These are phyloP conservation scores for Pisolithus thermaeus DNA, from an alignment of 1,284 basidiomycete species.

Conservation along the genomic window DNA sequence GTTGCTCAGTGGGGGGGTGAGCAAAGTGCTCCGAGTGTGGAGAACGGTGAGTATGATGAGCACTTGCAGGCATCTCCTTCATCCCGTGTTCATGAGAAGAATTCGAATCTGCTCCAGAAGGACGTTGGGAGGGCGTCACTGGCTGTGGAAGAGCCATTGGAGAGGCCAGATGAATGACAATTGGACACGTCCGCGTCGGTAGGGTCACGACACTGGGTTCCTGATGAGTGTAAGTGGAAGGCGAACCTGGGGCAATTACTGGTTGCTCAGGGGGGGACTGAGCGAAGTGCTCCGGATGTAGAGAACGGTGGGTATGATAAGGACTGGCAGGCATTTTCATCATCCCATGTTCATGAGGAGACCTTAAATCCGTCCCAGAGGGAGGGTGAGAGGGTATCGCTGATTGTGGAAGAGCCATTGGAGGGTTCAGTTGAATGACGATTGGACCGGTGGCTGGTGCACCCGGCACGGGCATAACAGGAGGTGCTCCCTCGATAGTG, in stretches of 20 bases:
- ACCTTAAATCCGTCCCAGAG: neutral
- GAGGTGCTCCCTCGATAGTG: constrained; percentile 6
- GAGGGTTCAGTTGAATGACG: constrained; percentile 14
- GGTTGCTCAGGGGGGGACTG: neutral
- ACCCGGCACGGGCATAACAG: neutral
- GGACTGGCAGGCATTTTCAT: neutral
- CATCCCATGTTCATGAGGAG: neutral
- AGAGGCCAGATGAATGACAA: constrained; percentile 14
- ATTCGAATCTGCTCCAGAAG: neutral
- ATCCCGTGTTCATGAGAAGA: neutral
- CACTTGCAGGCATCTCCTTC: neutral
- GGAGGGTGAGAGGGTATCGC: neutral
- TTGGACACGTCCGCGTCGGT: constrained; percentile 1
- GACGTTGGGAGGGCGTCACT: neutral
- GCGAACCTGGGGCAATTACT: constrained; percentile 11
- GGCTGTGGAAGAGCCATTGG: neutral
- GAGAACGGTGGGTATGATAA: neutral
- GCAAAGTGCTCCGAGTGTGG: neutral
- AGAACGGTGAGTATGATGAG: neutral
- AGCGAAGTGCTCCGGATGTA: neutral
- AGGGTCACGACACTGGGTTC: constrained; percentile 7
- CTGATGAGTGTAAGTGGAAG: constrained; percentile 16
- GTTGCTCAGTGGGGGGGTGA: neutral
- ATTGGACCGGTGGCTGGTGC: constrained; percentile 7
- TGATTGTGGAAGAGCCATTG: neutral